These are phyloP conservation scores for Geotrichum ghanense DNA, from an alignment of 805 yeast genomes.

Conservation along the genomic window DNA sequence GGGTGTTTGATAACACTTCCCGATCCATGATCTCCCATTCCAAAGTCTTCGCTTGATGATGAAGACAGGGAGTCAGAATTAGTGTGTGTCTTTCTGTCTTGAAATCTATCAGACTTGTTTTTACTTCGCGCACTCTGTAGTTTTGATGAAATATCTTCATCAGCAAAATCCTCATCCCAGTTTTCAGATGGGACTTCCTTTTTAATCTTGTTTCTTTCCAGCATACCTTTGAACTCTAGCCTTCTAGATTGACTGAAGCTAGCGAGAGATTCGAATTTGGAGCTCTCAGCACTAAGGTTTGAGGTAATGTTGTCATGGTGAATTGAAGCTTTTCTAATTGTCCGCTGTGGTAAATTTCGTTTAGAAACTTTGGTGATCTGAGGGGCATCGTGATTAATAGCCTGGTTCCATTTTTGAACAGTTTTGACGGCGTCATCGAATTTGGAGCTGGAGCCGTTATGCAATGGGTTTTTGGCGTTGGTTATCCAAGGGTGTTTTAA, in stretches of 20 bases:
- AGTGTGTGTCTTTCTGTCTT: not conserved
- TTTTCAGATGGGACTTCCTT: slow-evolving; percentile 3
- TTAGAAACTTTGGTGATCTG: slow-evolving; percentile 13
- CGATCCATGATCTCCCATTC: not conserved
- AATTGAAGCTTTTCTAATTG: slow-evolving; percentile 1
- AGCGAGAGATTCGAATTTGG: slow-evolving; percentile 5
- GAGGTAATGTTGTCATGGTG: not conserved
- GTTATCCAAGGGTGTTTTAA: slow-evolving; percentile 52
- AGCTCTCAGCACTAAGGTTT: not conserved
- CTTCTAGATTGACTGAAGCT: slow-evolving; percentile 5
- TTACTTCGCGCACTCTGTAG: not conserved
- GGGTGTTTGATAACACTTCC: not conserved
- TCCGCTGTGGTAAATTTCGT: slow-evolving; percentile 3
- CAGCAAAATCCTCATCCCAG: slow-evolving; percentile 9
- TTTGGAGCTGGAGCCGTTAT: slow-evolving; percentile 4
- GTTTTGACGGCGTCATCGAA: slow-evolving; percentile 21
- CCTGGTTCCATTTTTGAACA: slow-evolving; percentile 21
- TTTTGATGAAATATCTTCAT: not conserved
- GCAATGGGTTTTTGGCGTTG: slow-evolving; percentile 7
- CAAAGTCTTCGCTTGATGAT: not conserved
- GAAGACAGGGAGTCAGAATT: not conserved
- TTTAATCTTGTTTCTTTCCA: not conserved
- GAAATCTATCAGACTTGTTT: not conserved
- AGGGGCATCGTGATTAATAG: slow-evolving; percentile 13
- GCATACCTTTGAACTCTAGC: slow-evolving; percentile 2